Evolutionary conservation across 1,284 basidiomycete genomes (phyloP), one percentile per base, ranked within the genome.

Genomic region (Ustilago vetiveriae): DNA sequence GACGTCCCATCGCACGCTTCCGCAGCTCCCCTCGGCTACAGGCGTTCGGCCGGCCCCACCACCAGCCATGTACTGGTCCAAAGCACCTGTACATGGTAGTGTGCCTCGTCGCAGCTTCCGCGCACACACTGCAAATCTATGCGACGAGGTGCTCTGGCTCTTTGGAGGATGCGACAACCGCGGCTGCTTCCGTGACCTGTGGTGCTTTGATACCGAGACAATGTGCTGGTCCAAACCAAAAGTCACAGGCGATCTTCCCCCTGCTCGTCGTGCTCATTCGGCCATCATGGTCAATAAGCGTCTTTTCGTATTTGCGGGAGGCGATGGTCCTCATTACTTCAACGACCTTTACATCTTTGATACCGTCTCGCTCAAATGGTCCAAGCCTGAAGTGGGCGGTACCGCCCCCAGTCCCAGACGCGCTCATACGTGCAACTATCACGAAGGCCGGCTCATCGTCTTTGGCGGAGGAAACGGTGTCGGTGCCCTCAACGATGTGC

Each of bases 401-500:
- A 69, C 55, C 13, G 82, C 80, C 83, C 93, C 60, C 80, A 89
- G 59, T 8, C 88, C 90, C 1, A 87, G 93, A 10, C 88, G 93
- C 26, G 92, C 93, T 3, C 93, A 96, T 82, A 92, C 92, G 0
- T 88, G 91, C 2, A 90, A 93, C 22, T 84, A 88, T 29, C 89
- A 92, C 78, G 85, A 86, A 38, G 86, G 87, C 52, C 89, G 88
- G 75, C 86, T 96, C 0, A 91, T 91, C 84, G 84, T 96, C 3
- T 96, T 96, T 78, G 93, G 93, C 4, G 93, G 94, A 19, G 94
- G 93, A 3, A 94, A 94, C 64, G 93, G 93, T 0, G 86, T 90
- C 82, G 88, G 88, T 17, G 93, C 93, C 1, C 85, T 96, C 62
- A 92, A 93, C 76, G 93, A 96, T 80, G 85, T 95, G 7, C 94